A percentile compares a stretch with the other conserved stretches of the same genome.
These are phyloP conservation scores for Blastobotrys malaysiensis DNA, from an alignment of 1,139 yeast species.

Conservation along the genomic window DNA sequence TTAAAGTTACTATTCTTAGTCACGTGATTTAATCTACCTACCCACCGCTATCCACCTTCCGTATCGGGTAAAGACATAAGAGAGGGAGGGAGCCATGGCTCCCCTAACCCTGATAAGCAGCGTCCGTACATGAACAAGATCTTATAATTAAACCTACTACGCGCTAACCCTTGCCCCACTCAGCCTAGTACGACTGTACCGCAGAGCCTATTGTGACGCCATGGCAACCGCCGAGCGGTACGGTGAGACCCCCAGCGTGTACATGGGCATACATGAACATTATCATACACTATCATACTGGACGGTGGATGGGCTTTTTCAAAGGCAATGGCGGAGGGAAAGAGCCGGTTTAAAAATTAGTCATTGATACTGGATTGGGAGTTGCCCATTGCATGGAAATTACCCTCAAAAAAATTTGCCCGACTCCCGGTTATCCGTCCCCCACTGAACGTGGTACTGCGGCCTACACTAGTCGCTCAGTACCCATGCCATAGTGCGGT, in stretches of 20 bases:
- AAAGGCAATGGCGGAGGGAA: no score
- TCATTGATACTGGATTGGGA: neutral
- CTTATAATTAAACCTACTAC: neutral
- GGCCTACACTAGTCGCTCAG: no score
- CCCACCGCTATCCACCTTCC: neutral
- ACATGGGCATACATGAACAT: neutral
- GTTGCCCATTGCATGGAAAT: neutral
- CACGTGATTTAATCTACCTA: neutral
- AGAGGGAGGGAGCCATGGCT: neutral
- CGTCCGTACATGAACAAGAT: no score
- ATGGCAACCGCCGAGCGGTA: no score
- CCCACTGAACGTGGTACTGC: no score
- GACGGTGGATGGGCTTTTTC: no score
- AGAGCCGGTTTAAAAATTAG: neutral
- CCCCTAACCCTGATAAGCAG: slow-evolving; percentile 1
- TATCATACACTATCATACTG: neutral
- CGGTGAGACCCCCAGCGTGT: no score
- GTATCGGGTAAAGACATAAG: neutral
- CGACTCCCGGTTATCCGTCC: neutral
- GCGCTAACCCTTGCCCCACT: neutral
- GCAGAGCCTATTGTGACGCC: neutral
- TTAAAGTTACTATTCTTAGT: neutral
- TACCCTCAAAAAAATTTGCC: neutral
- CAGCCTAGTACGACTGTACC: neutral
- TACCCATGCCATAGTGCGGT: no score